Base-by-base conservation (phyloP, 1,284 basidiomycete genomes). In the Trametes polyzona region DNA sequence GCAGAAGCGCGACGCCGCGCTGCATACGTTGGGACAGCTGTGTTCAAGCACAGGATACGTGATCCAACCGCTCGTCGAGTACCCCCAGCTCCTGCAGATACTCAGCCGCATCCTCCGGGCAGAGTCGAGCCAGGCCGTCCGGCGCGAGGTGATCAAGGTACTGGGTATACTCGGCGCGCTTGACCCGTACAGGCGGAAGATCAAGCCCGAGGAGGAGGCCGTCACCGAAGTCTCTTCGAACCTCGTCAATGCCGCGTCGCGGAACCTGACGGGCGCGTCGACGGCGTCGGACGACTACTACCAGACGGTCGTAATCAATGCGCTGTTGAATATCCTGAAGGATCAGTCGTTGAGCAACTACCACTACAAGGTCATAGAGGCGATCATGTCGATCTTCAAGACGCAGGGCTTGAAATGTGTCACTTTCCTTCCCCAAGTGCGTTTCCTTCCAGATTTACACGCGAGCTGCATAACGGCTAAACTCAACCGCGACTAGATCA, bases 381-480 rank as follows among this genome's bases (percentile, higher is more conserved):
- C 96, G 2, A 92, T 99, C 68, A 99, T 99, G 94, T 93, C 96
- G 58, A 98, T 99, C 62, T 99, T 99, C 83, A 95, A 96, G 74
- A 98, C 96, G 0, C 95, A 99, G 71, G 94, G 97, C 8, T 77
- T 99, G 67, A 95, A 96, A 79, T 98, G 96, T 72, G 96, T 98
- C 27, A 87, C 93, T 4, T 99, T 98, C 77, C 76, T 99, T 32
- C 94, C 96, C 41, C 94, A 96, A 80, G 94, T 94, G 67, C 61
- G 79, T 59, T 4, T 33, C 43, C 30, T 19, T 10, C 23, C 9
- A 43, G 30, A 8, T 26, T 29, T 36, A n/a, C 39, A 10, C 24
- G 12, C 21, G 26, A 23, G 43, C 41, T 55, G 37, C 62, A 62
- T 19, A 11, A n/a, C 61, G 9, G 24, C 17, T 53, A 50, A 60